These are phyloP conservation scores for Alternaria triticina DNA, from an alignment of 2,329 filamentous ascomycete genomes.

Conservation along the genomic window DNA sequence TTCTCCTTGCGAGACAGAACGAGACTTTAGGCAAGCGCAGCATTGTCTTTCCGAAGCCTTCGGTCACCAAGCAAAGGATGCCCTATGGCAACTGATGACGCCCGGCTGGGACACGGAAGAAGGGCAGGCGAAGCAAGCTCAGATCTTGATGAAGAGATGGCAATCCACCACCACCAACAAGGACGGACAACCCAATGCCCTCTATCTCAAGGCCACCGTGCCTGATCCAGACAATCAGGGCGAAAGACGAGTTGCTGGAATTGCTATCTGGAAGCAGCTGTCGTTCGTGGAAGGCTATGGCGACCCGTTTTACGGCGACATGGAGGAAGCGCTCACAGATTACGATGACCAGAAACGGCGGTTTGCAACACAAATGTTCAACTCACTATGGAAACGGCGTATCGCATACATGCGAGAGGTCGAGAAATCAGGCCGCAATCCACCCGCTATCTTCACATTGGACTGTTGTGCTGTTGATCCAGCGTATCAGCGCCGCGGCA, in stretches of 20 bases:
- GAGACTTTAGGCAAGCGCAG: conserved; percentile 37
- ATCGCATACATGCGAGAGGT: conserved; percentile 38
- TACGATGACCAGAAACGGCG: conserved; percentile 55
- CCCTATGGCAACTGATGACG: conserved; percentile 59
- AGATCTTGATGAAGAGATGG: conserved; percentile 54
- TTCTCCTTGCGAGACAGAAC: conserved; percentile 26
- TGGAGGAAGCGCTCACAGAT: conserved; percentile 32
- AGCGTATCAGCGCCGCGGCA: conserved; percentile 56
- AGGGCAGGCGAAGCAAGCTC: conserved; percentile 49
- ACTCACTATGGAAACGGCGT: conserved; percentile 54
- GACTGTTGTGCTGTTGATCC: conserved; percentile 58
- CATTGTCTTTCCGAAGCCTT: conserved; percentile 53
- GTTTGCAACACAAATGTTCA: conserved; percentile 55
- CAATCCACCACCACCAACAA: conserved; percentile 49
- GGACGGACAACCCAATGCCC: conserved; percentile 56
- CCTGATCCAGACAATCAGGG: conserved; percentile 35
- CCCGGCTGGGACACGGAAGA: conserved; percentile 62
- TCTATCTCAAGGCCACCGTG: conserved; percentile 63
- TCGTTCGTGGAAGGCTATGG: conserved; percentile 59
- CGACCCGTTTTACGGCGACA: conserved; percentile 40
- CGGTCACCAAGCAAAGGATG: conserved; percentile 59
- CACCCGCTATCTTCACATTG: conserved; percentile 59
- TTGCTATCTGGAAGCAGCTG: conserved; percentile 63
- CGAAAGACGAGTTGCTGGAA: conserved; percentile 53
- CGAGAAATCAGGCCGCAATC: conserved; percentile 29